Evolutionary conservation across 1,284 basidiomycete genomes (phyloP).

Genomic region (Papiliotrema flavescens): DNA sequence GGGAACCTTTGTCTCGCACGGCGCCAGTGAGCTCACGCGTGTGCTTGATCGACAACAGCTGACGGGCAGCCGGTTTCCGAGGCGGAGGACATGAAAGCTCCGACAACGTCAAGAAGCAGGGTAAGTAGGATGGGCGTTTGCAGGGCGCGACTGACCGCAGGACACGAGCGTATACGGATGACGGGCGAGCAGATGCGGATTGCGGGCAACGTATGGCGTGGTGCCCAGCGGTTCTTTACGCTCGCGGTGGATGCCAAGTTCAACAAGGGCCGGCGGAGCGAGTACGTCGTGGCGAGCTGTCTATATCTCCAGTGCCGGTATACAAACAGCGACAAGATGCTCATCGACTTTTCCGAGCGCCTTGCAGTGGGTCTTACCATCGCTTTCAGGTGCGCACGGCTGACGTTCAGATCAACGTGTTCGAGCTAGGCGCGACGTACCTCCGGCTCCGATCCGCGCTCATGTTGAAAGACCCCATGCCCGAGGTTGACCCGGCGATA

Average conservation of each 20-base stretch:
- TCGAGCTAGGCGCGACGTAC: slow-evolving; percentile 93
- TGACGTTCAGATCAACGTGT: slow-evolving; percentile 80
- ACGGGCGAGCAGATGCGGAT: slow-evolving; percentile 39
- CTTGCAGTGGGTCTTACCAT: slow-evolving; percentile 62
- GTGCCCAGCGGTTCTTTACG: slow-evolving; percentile 80
- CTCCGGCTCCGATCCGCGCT: slow-evolving; percentile 88
- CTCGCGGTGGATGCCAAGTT: slow-evolving; percentile 93
- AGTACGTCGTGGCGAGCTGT: slow-evolving; percentile 93
- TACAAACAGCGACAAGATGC: slow-evolving; percentile 85
- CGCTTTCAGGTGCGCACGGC: background rate
- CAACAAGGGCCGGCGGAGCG: slow-evolving; percentile 84
- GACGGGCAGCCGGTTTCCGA: slow-evolving; percentile 28
- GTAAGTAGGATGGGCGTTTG: too few species aligned
- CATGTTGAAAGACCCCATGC: slow-evolving; percentile 73
- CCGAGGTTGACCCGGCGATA: slow-evolving; percentile 83
- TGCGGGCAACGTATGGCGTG: slow-evolving; percentile 76
- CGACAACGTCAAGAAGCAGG: slow-evolving; percentile 38
- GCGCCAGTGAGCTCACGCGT: slow-evolving; percentile 68
- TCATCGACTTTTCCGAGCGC: slow-evolving; percentile 95
- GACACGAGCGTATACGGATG: slow-evolving; percentile 2
- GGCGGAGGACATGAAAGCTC: slow-evolving; percentile 23
- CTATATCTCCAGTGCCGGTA: slow-evolving; percentile 91
- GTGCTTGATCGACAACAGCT: slow-evolving; percentile 13
- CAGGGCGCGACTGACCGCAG: background rate
- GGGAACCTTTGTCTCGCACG: slow-evolving; percentile 88